Evolutionary conservation across 352 stramenopile species (phyloP), one percentile per base, ranked within the genome.

Genomic region (Saprolegnia diclina): DNA sequence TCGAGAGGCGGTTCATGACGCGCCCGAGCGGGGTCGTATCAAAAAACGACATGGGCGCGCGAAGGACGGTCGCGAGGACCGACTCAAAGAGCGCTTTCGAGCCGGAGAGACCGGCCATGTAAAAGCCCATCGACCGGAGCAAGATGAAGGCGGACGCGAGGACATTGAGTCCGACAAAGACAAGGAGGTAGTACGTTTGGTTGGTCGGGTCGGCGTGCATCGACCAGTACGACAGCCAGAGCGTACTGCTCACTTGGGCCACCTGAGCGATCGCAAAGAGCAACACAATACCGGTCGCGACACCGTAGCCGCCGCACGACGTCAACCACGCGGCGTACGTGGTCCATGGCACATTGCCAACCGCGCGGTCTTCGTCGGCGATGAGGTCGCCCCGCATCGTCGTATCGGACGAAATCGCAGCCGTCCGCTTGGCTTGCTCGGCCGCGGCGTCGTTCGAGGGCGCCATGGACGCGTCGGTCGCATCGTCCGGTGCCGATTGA

Each of bases 141-240:
- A 21, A 59, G 44, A 88, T 61, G 72, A 83, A 94, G n/a, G 93
- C 45, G 14, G 79, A 65, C 13, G 91, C 57, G 22, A 85, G 77
- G 21, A 75, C 65, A 69, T 90, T 85, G 57, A 97, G 78, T 2
- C 53, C 75, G 64, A 94, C 82, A 64, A 91, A 97, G 22, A 97
- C 76, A 57, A 83, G 81, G n/a, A 97, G 71, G 71, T 92, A 97
- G 65, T 76, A 69, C 32, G 32, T 7, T 32, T 69, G 50, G 38
- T 69, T 38, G 18, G 38, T 61, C 19, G 65, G 67, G 26, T 75
- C 50, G 0, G 82, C 65, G 63, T 97, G 71, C 57, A 93, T 80
- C 24, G 91, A 94, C 91, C 94, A 99, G 70, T 97, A 94, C 24
- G 93, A 98, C n/a, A 99, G 83, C 92, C 92, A 99, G 10, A 69